Percentiles rank a stretch among this genome's conserved stretches.
Conservation (phyloP, 192 early-diverging fungal genomes). For the Coemansia sp. region DNA sequence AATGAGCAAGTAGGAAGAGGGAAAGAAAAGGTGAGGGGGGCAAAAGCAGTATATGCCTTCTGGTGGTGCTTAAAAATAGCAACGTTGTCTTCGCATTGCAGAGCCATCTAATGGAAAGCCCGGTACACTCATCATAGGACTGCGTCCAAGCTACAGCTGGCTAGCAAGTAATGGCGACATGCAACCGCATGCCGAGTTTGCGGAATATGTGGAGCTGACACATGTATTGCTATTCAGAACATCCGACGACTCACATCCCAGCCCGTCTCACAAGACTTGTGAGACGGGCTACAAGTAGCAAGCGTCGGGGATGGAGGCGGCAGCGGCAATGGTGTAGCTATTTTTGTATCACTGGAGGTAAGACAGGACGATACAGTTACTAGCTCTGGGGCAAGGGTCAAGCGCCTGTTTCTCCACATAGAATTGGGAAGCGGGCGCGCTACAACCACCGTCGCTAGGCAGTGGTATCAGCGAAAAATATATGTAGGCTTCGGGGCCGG, state of each 20-base stretch:
- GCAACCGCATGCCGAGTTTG: not conserved
- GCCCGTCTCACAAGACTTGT: not conserved
- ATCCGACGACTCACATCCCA: not conserved
- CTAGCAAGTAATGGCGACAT: too few species aligned
- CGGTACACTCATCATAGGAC: not conserved
- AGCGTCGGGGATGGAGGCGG: not conserved
- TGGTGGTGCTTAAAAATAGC: not conserved
- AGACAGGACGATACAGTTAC: not conserved
- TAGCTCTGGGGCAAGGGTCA: not conserved
- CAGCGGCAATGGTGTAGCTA: not conserved
- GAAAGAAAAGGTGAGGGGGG: not conserved
- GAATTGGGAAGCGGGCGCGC: not conserved
- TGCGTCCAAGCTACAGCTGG: not conserved
- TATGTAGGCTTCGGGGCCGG: not conserved
- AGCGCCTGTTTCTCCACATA: not conserved
- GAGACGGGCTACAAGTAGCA: not conserved
- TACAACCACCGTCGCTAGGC: not conserved
- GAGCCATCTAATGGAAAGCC: not conserved
- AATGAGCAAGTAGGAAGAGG: not conserved
- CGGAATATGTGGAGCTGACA: not conserved
- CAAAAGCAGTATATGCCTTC: not conserved
- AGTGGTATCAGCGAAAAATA: not conserved
- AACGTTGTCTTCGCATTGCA: not conserved
- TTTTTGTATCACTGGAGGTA: slow-evolving; percentile 1
- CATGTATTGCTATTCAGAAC: not conserved